Percentiles rank a stretch among this genome's conserved stretches.
Evolutionary conservation across 768 basidiomycete genomes (phyloP).

Genomic region (Panaeolus cyanescens): DNA sequence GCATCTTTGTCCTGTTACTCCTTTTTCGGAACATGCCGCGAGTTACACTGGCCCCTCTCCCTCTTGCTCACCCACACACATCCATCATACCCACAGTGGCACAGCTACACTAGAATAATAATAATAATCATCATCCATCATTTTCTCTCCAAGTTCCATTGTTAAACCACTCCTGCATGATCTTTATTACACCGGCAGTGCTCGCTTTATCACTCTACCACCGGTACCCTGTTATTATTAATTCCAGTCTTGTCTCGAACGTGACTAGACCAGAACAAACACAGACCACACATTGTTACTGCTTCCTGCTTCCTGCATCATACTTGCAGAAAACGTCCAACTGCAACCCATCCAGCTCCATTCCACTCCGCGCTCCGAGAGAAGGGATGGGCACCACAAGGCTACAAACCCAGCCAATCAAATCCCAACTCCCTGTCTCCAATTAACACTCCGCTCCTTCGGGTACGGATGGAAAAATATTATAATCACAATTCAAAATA

Average conservation of each 20-base stretch:
- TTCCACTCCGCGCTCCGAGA: not conserved
- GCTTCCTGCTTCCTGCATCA: not conserved
- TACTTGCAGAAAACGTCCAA: too few relatives aligned
- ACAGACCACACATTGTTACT: not conserved
- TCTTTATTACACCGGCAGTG: not conserved
- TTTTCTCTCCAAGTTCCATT: not conserved
- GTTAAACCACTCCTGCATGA: not conserved
- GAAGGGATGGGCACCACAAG: not conserved
- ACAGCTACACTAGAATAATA: not conserved
- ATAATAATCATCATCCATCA: not conserved
- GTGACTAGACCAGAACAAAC: not conserved
- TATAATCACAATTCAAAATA: too few relatives aligned
- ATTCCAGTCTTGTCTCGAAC: not conserved
- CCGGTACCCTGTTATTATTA: not conserved
- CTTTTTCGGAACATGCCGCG: slow-evolving; percentile 20
- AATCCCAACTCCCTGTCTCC: not conserved
- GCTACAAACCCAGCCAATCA: not conserved
- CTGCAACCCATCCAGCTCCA: not conserved
- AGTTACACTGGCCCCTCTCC: not conserved
- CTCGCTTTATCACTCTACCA: not conserved
- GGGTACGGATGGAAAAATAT: slow-evolving; percentile 2
- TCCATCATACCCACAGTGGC: too few relatives aligned
- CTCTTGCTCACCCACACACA: slow-evolving; percentile 8
- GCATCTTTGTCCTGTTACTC: slow-evolving; percentile 11
- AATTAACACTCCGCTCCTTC: slow-evolving; percentile 2